Percentiles rank a stretch among this genome's conserved stretches.
These are phyloP conservation scores for Lindgomyces ingoldianus DNA, from an alignment of 495 filamentous ascomycete genomes.

Conservation along the genomic window DNA sequence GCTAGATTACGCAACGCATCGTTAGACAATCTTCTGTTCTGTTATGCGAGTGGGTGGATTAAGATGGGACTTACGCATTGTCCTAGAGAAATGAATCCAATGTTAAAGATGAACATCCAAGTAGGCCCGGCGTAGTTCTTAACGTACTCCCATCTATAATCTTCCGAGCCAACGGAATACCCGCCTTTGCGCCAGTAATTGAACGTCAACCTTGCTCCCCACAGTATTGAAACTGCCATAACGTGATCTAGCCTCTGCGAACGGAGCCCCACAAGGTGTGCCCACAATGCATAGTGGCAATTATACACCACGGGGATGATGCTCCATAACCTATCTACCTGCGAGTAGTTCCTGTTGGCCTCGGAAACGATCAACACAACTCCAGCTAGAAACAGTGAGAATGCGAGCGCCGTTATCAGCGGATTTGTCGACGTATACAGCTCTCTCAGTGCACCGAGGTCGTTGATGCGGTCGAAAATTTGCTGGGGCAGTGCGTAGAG, in stretches of 20 bases:
- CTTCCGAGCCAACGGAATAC: conserved; percentile 82
- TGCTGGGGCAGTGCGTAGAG: conserved; percentile 68
- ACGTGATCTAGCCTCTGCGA: conserved; percentile 73
- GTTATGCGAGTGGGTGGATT: no score
- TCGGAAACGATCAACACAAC: conserved; percentile 75
- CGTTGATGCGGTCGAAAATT: conserved; percentile 58
- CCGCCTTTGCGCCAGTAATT: conserved; percentile 98
- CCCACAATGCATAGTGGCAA: conserved; percentile 81
- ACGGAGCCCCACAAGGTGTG: conserved; percentile 70
- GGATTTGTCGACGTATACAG: conserved; percentile 90
- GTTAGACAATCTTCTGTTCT: no score
- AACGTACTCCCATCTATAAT: conserved; percentile 82
- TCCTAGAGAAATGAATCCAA: conserved; percentile 79
- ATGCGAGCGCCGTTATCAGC: conserved; percentile 69
- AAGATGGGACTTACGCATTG: conserved; percentile 64
- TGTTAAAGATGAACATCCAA: conserved; percentile 80
- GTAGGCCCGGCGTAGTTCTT: conserved; percentile 53
- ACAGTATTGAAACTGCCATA: conserved; percentile 67
- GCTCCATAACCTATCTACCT: conserved; percentile 91
- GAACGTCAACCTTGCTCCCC: conserved; percentile 90
- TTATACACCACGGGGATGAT: conserved; percentile 85
- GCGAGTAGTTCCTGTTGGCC: conserved; percentile 88
- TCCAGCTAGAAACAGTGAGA: conserved; percentile 66
- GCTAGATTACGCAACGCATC: no score
- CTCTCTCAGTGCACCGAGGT: conserved; percentile 57